Evolutionary conservation across 2,329 filamentous ascomycete genomes (phyloP).

Genomic region (Aureobasidium sp.): DNA sequence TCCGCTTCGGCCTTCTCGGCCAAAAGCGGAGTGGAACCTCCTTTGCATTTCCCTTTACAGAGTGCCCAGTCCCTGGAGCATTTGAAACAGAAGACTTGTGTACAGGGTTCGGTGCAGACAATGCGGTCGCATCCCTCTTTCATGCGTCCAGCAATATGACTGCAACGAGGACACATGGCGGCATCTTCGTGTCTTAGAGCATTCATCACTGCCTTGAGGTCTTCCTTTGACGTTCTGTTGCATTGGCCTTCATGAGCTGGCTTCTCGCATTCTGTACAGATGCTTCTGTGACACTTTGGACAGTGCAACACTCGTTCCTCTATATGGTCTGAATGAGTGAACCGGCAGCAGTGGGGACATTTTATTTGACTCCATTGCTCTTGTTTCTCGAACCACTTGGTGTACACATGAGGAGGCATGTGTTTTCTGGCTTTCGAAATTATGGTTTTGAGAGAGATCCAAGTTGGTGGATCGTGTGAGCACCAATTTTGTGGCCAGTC

Average conservation of each 20-base stretch:
- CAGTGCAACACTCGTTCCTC: background rate
- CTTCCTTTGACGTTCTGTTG: background rate
- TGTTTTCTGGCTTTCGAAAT: background rate
- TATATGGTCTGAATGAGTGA: background rate
- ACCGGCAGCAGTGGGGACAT: background rate
- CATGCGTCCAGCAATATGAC: background rate
- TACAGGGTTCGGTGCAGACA: background rate
- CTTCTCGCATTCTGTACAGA: background rate
- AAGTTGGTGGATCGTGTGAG: background rate
- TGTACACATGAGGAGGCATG: background rate
- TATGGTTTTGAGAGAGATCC: background rate
- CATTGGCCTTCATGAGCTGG: background rate
- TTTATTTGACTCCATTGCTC: background rate
- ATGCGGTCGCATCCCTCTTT: background rate
- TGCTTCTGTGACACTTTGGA: background rate
- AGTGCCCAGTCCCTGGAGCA: background rate
- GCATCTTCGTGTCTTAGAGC: background rate
- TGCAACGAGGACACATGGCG: background rate
- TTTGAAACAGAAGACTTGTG: background rate
- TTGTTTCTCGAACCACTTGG: background rate
- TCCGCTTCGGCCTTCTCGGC: background rate
- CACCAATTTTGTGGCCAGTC: background rate
- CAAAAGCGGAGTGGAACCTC: background rate
- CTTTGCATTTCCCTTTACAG: background rate
- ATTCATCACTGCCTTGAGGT: background rate